Percentiles rank a stretch among this genome's conserved stretches.
These are phyloP conservation scores for Irpex sp. DNA, from an alignment of 1,284 basidiomycete genomes.

Conservation along the genomic window DNA sequence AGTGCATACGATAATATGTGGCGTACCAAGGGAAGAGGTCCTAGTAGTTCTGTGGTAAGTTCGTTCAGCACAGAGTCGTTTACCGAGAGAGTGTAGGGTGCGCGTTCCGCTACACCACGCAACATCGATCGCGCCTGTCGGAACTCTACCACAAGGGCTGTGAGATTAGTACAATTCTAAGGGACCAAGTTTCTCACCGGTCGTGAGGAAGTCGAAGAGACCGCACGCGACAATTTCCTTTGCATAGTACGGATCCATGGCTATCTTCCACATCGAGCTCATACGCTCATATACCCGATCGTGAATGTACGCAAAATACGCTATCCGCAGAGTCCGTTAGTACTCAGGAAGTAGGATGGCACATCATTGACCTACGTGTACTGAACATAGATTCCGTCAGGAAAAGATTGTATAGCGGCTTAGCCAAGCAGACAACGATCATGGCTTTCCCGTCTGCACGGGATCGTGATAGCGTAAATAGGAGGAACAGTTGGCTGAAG, in stretches of 20 bases:
- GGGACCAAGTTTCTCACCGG: not conserved
- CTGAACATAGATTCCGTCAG: not conserved
- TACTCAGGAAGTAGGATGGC: not conserved
- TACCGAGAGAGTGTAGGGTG: not conserved
- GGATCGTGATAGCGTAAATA: not conserved
- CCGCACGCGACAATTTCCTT: not conserved
- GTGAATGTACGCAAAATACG: conserved; percentile 1
- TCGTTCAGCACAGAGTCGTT: not conserved
- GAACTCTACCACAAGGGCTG: not conserved
- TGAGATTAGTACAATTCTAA: not conserved
- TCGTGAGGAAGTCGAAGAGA: not conserved
- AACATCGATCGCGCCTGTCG: not conserved
- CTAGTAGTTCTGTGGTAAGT: not conserved
- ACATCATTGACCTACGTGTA: not conserved
- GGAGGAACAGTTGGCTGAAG: conserved; percentile 4
- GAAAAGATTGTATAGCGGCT: conserved; percentile 1
- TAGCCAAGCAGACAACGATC: conserved; percentile 5
- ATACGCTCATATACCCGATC: not conserved
- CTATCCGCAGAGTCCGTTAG: not conserved
- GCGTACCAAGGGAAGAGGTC: not conserved
- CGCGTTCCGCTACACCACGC: not conserved
- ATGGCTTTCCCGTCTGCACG: conserved; percentile 6
- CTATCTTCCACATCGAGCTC: not conserved
- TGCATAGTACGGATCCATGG: not conserved
- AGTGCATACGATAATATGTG: not conserved